Base-by-base conservation (phyloP, 805 yeast genomes). In the Metschnikowia anglica region DNA sequence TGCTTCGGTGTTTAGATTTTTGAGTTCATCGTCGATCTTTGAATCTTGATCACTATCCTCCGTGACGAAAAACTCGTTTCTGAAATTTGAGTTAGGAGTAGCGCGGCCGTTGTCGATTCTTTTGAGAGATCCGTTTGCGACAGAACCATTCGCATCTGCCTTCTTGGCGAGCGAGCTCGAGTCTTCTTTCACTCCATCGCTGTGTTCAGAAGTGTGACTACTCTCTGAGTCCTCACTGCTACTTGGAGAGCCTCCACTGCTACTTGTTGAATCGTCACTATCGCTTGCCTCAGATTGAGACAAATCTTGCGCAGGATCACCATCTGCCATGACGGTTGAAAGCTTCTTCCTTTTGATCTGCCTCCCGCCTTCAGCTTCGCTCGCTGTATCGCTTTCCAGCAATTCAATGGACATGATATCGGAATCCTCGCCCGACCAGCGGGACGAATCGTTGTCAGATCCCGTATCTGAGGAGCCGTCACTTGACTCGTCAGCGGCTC, bases 351-450 rank as follows among this genome's bases (percentile, higher is more conserved):
- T 37, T 18, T 36, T 37, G 13, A 29, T 17, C n/a, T 26, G 27
- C 16, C 36, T 7, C 4, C 35, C 41, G 3, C 33, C 35, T 25
- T 35, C 39, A 3, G 47, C 43, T n/a, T 49, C 53, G 15, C 47
- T 45, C 31, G 45, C 53, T 10, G 53, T 51, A 16, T 49, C 54
- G 11, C 54, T 50, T 26, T 52, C 55, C 50, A 47, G 49, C 27
- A 50, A 37, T 5, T 50, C 49, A 10, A 51, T 27, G n/a, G 51
- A 43, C 48, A 51, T 34, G 12, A 51, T 27, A 18, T 43, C 47
- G 12, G 45, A 42, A 2, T 34, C 39, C n/a, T 43, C 47, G 8
- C 29, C 29, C 23, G 40, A 34, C 35, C 36, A 34, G 35, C 35
- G 41, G 39, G 37, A 8, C 5, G 37, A 20, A 7, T 25, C 27